A percentile compares a stretch with the other conserved stretches of the same genome.
phyloP scores from a whole-genome alignment of 2,329 filamentous ascomycete genomes.

The Neonectria hederae region DNA sequence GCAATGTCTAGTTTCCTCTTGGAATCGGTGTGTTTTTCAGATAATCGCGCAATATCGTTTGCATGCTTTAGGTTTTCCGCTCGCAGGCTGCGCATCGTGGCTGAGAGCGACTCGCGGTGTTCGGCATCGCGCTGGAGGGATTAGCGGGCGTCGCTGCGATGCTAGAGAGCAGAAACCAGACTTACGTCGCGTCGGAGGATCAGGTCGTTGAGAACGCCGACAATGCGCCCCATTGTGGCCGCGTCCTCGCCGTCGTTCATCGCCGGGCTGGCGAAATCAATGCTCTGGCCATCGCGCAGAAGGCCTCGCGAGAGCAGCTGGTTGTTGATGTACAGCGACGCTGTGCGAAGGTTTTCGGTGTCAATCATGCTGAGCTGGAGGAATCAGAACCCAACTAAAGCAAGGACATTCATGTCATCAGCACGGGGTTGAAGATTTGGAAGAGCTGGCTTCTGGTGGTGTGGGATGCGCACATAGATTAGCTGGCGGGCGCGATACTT shows the following conservation, averaged over 20 bases:
- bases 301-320: conserved; percentile 73
- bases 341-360: conserved; percentile 70
- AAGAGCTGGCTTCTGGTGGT: conserved; percentile 17
- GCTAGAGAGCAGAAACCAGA: background rate
- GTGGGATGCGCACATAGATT: conserved; percentile 28
- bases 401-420: conserved; percentile 36
- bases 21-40: conserved; percentile 63
- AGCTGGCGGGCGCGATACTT: conserved; percentile 32
- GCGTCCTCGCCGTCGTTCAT: conserved; percentile 63
- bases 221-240: conserved; percentile 83
- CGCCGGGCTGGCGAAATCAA: conserved; percentile 84
- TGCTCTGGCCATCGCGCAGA: conserved; percentile 72
- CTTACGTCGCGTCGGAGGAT: conserved; percentile 87
- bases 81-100: conserved; percentile 79
- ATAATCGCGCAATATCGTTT: conserved; percentile 70
- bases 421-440: conserved; percentile 23
- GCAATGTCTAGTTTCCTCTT: conserved; percentile 65
- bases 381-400: conserved; percentile 21
- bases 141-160: conserved; percentile 25
- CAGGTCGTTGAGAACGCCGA: conserved; percentile 93
- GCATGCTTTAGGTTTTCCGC: conserved; percentile 79
- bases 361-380: conserved; percentile 59
- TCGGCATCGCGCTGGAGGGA: conserved; percentile 80
- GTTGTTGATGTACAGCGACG: conserved; percentile 78
- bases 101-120: conserved; percentile 83